Percentiles rank a stretch among this genome's conserved stretches.
Conservation (phyloP, 176 grass and related monocot genomes). For the Alopecurus myosuroides region DNA sequence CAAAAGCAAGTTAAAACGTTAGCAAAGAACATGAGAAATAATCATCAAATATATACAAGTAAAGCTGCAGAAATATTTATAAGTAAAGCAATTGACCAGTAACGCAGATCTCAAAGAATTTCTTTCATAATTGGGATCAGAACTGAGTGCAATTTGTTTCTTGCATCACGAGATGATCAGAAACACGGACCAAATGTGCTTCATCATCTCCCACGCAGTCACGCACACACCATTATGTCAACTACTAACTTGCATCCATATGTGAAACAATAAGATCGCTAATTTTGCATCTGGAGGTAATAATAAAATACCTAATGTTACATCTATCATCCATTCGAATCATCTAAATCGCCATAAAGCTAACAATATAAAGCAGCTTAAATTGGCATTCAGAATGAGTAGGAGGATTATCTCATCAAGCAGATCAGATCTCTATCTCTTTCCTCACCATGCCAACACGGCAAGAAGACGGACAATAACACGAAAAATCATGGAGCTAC, state of each 20-base stretch:
- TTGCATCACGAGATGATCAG: constrained; percentile 31
- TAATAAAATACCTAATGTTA: not conserved
- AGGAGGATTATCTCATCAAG: constrained; percentile 1
- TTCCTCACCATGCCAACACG: not conserved
- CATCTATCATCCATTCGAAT: not conserved
- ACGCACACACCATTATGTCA: not conserved
- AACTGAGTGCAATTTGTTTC: constrained; percentile 20
- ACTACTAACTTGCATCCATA: not conserved
- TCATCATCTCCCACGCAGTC: constrained; percentile 28
- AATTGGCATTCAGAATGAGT: constrained; percentile 13
- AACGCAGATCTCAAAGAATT: accelerated
- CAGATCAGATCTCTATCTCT: not conserved
- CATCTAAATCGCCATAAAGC: not conserved
- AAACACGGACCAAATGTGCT: constrained; percentile 44
- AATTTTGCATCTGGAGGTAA: too few relatives aligned
- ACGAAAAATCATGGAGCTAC: not conserved
- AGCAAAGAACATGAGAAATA: not conserved
- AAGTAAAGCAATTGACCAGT: not conserved
- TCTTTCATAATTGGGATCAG: constrained; percentile 1
- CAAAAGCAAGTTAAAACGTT: not conserved
- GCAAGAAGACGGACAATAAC: not conserved
- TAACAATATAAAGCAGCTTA: not conserved
- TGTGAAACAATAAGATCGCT: too few relatives aligned
- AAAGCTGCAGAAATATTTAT: not conserved
- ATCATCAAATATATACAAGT: not conserved